Conservation (phyloP, 139 green algal genomes). For the Dunaliella sp. region DNA sequence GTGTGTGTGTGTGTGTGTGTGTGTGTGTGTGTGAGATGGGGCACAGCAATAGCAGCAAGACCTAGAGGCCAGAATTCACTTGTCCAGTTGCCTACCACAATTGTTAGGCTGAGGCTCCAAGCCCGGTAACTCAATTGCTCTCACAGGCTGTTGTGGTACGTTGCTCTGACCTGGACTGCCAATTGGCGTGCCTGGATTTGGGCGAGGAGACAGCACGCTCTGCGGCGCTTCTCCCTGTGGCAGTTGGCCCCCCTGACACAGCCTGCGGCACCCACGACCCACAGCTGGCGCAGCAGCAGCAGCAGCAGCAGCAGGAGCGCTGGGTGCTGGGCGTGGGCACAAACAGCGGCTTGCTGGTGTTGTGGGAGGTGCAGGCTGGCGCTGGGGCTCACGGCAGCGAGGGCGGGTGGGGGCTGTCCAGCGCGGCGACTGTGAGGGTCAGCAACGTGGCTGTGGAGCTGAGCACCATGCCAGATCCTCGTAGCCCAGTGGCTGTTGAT, state of each 20-base stretch:
- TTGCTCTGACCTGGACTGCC: background rate
- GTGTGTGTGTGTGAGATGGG: too few relatives aligned
- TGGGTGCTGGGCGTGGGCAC: conserved; percentile 18
- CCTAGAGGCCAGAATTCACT: too few relatives aligned
- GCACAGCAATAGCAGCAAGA: too few relatives aligned
- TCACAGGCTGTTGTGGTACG: background rate
- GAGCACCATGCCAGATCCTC: background rate
- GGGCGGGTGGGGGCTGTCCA: background rate
- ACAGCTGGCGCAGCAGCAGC: too few relatives aligned
- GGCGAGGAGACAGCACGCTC: conserved; percentile 19
- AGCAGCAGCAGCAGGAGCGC: too few relatives aligned
- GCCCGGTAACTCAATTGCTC: too few relatives aligned
- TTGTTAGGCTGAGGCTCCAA: too few relatives aligned
- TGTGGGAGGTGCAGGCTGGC: conserved; percentile 8
- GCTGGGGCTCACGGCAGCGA: background rate
- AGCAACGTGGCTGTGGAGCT: conserved; percentile 33
- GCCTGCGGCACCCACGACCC: too few relatives aligned
- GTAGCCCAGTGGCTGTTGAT: background rate
- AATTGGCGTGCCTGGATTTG: background rate
- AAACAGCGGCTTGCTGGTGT: conserved; percentile 9
- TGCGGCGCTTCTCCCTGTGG: conserved; percentile 12
- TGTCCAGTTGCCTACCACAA: too few relatives aligned
- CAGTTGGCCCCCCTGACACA: too few relatives aligned
- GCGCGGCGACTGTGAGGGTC: conserved; percentile 5
- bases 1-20: too few relatives aligned